Conservation (phyloP, 2,329 filamentous ascomycete species). For the Thelonectria discophora region DNA sequence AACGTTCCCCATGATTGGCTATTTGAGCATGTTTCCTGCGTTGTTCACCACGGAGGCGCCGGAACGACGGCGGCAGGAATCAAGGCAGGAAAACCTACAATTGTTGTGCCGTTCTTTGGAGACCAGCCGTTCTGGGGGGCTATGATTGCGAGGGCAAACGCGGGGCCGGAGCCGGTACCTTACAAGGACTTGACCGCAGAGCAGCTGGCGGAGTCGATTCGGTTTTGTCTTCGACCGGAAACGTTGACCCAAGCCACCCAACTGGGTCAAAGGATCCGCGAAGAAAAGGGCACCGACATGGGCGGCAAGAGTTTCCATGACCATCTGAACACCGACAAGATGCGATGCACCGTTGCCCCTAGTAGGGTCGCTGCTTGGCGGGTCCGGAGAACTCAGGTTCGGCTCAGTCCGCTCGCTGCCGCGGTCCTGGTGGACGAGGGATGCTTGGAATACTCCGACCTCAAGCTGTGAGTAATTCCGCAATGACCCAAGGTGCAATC, state of each 20-base stretch:
- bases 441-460: conserved; percentile 71
- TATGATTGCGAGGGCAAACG: conserved; percentile 77
- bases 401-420: conserved; percentile 77
- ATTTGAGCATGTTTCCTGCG: conserved; percentile 80
- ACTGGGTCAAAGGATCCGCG: conserved; percentile 70
- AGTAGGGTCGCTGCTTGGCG: conserved; percentile 78
- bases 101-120: conserved; percentile 87
- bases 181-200: conserved; percentile 73
- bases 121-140: conserved; percentile 86
- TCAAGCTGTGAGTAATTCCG: conserved; percentile 70
- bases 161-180: conserved; percentile 75
- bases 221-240: conserved; percentile 65
- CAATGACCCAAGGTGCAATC: neutral
- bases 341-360: conserved; percentile 76
- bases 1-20: conserved; percentile 92
- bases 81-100: conserved; percentile 78
- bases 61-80: conserved; percentile 91
- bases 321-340: conserved; percentile 70
- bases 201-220: conserved; percentile 71
- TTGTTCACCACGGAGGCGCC: conserved; percentile 88
- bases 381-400: conserved; percentile 71
- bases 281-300: conserved; percentile 70
- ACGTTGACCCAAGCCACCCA: conserved; percentile 65
- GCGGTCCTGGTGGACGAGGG: conserved; percentile 72
- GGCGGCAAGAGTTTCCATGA: conserved; percentile 76